Evolutionary conservation across 78 protist genomes (phyloP).

Genomic region (Kipferlia bialata): DNA sequence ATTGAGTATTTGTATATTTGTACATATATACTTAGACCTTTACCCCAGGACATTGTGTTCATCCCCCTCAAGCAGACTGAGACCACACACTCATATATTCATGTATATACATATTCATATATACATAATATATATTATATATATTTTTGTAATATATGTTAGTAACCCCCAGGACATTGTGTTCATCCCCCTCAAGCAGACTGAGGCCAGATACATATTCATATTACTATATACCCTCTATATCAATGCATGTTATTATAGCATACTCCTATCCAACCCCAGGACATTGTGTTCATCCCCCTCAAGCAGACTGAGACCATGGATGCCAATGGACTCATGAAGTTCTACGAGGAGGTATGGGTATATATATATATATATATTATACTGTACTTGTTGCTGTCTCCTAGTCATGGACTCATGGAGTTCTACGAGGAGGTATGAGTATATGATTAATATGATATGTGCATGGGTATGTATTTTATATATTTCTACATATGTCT

Average conservation of each 20-base stretch:
- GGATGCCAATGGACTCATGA: constrained; percentile 39
- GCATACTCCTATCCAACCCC: constrained; percentile 66
- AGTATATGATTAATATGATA: no score
- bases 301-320: constrained; percentile 38
- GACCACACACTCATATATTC: no score
- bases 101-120: no score
- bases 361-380: constrained; percentile 18
- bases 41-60: constrained; percentile 77
- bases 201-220: no score
- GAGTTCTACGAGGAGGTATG: constrained; percentile 19
- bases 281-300: constrained; percentile 78
- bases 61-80: constrained; percentile 56
- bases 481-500: no score
- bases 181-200: constrained; percentile 71
- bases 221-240: no score
- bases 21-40: no score
- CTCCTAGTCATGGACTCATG: constrained; percentile 40
- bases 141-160: constrained; percentile 74
- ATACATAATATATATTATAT: no score
- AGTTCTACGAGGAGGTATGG: constrained; percentile 19
- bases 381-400: not conserved
- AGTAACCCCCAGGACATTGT: constrained; percentile 65
- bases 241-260: no score
- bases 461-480: no score
- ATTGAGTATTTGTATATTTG: no score